A percentile compares a stretch with the other conserved stretches of the same genome.
Evolutionary conservation across 345 rosid species (phyloP).

Genomic region (Aquilaria malaccensis): DNA sequence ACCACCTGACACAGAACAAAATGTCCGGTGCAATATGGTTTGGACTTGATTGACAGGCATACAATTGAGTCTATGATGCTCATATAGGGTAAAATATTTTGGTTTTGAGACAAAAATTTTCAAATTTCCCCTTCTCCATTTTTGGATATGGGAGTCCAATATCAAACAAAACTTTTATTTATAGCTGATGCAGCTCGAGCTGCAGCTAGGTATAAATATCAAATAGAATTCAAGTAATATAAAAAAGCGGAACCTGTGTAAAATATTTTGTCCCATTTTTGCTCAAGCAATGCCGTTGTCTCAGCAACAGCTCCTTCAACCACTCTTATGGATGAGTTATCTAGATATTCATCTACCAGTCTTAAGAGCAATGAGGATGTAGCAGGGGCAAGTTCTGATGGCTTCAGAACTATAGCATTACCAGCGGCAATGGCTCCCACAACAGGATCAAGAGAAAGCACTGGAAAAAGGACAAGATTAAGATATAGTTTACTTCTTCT

Average conservation of each 20-base stretch:
- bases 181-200: too few species aligned
- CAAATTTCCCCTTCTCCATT: too few species aligned
- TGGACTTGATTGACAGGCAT: too few species aligned
- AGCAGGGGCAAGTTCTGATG: slow-evolving; percentile 89
- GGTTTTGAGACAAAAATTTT: too few species aligned
- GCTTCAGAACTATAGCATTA: slow-evolving; percentile 80
- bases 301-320: slow-evolving; percentile 80
- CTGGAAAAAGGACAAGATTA: slow-evolving; percentile 25
- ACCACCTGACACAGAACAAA: too few species aligned
- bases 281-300: slow-evolving; percentile 74
- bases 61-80: too few species aligned
- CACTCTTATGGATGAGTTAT: slow-evolving; percentile 58
- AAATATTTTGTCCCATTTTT: slow-evolving; percentile 94
- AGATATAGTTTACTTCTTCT: not conserved
- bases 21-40: too few species aligned
- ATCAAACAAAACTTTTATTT: too few species aligned
- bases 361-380: slow-evolving; percentile 60
- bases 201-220: not conserved
- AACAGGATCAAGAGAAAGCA: slow-evolving; percentile 84
- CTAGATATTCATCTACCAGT: slow-evolving; percentile 59
- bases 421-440: slow-evolving; percentile 98
- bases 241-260: slow-evolving; percentile 69
- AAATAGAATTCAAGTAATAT: not conserved
- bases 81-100: too few species aligned
- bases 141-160: too few species aligned